These are phyloP conservation scores for Polytrichum formosum DNA, from an alignment of 225 moss, liverwort and hornwort genomes.

Conservation along the genomic window DNA sequence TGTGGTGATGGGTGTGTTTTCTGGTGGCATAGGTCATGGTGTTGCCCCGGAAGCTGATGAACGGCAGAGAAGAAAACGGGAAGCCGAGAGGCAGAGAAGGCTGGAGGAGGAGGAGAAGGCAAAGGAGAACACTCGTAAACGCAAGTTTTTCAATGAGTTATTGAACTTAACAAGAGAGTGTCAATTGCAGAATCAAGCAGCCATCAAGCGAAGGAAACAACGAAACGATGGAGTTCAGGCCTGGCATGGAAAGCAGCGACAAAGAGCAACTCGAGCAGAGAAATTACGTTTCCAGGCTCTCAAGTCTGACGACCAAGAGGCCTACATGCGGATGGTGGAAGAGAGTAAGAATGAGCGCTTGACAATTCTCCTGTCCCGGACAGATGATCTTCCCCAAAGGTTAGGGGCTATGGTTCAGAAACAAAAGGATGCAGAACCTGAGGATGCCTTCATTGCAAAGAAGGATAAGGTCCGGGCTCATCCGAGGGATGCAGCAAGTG, in stretches of 20 bases:
- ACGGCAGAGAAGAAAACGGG: slow-evolving; percentile 63
- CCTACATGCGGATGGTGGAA: slow-evolving; percentile 97
- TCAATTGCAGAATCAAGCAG: slow-evolving; percentile 73
- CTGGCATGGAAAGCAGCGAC: slow-evolving; percentile 97
- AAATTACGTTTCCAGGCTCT: slow-evolving; percentile 90
- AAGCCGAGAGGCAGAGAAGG: slow-evolving; percentile 79
- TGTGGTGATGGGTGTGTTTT: neutral
- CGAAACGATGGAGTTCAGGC: slow-evolving; percentile 94
- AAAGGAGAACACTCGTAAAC: slow-evolving; percentile 72
- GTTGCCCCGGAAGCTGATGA: slow-evolving; percentile 72
- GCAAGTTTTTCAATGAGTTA: slow-evolving; percentile 96
- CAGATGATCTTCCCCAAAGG: slow-evolving; percentile 90
- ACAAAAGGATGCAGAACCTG: slow-evolving; percentile 92
- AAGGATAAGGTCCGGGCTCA: slow-evolving; percentile 65
- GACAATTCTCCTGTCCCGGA: slow-evolving; percentile 87
- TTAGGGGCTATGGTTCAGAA: slow-evolving; percentile 98
- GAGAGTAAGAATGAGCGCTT: slow-evolving; percentile 98
- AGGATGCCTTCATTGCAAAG: slow-evolving; percentile 61
- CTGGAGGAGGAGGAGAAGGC: slow-evolving; percentile 87
- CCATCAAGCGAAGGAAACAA: slow-evolving; percentile 80
- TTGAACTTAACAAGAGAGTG: slow-evolving; percentile 81
- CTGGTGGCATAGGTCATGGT: slow-evolving; percentile 24
- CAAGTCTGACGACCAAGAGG: slow-evolving; percentile 98
- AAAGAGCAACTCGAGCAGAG: slow-evolving; percentile 90
- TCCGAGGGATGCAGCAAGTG: slow-evolving; percentile 43